Evolutionary conservation across 352 stramenopile species (phyloP).

Genomic region (Sclerospora graminicola): DNA sequence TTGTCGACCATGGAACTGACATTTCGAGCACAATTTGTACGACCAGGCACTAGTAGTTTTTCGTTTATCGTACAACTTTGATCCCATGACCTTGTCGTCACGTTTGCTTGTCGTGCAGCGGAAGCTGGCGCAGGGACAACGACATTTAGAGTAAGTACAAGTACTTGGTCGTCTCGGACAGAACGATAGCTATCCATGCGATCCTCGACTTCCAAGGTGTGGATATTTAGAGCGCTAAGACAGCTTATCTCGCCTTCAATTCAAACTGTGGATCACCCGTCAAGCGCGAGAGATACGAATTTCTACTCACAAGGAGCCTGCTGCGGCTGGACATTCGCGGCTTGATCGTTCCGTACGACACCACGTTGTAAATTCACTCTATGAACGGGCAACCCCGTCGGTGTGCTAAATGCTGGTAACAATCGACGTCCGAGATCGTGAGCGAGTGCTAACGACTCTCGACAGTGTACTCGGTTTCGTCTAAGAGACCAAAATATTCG

Average conservation of each 20-base stretch:
- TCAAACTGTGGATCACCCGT: too few relatives aligned
- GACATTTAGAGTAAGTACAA: slow-evolving; percentile 92
- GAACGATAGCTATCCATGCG: slow-evolving; percentile 99
- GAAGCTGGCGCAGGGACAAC: slow-evolving; percentile 39
- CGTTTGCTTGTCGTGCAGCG: background rate
- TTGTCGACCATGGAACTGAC: slow-evolving; percentile 4
- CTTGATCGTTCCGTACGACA: slow-evolving; percentile 14
- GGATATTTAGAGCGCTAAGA: slow-evolving; percentile 85
- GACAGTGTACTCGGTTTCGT: too few relatives aligned
- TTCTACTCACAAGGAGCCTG: too few relatives aligned
- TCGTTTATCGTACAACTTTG: slow-evolving; percentile 1
- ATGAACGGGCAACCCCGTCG: slow-evolving; percentile 91
- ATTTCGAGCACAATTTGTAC: slow-evolving; percentile 4
- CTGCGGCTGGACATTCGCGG: slow-evolving; percentile 76
- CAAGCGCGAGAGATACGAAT: slow-evolving; percentile 89
- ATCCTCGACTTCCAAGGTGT: slow-evolving; percentile 87
- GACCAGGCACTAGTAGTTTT: background rate
- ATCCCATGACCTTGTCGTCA: slow-evolving; percentile 1
- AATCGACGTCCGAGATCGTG: slow-evolving; percentile 94
- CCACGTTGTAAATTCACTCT: too few relatives aligned
- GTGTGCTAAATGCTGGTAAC: slow-evolving; percentile 94
- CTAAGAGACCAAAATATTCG: slow-evolving; percentile 39
- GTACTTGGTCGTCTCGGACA: slow-evolving; percentile 99
- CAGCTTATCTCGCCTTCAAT: slow-evolving; percentile 39
- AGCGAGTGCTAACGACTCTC: too few relatives aligned